These are phyloP conservation scores for Neocatenulostroma microsporum DNA, from an alignment of 2,329 filamentous ascomycete species.

Conservation along the genomic window DNA sequence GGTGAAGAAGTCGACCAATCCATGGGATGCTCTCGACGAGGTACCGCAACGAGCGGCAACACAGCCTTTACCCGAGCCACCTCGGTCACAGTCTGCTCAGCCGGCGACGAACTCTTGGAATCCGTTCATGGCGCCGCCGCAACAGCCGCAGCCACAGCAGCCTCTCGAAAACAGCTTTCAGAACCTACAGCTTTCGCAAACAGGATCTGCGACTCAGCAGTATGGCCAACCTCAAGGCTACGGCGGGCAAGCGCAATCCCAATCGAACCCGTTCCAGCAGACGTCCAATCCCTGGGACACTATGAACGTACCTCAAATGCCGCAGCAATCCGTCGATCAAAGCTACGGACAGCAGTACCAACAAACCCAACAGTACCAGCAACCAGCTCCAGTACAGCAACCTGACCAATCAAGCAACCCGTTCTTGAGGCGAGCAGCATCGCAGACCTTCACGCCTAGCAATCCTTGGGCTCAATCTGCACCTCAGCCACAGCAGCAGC, in stretches of 20 bases:
- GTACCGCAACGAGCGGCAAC: conserved; percentile 22
- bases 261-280: conserved; percentile 18
- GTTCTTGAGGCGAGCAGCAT: conserved; percentile 37
- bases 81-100: conserved; percentile 28
- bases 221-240: conserved; percentile 14
- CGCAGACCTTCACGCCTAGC: conserved; percentile 35
- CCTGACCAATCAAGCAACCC: conserved; percentile 46
- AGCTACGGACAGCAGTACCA: conserved; percentile 17
- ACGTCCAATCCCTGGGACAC: conserved; percentile 26
- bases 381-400: conserved; percentile 21
- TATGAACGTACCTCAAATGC: conserved; percentile 16
- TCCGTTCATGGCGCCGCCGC: conserved; percentile 53
- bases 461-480: conserved; percentile 35
- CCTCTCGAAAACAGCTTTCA: conserved; percentile 50
- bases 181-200: conserved; percentile 56
- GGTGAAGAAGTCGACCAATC: conserved; percentile 28
- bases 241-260: conserved; percentile 16
- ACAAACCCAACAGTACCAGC: conserved; percentile 16
- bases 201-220: conserved; percentile 13
- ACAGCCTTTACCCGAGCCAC: conserved; percentile 20
- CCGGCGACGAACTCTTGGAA: conserved; percentile 51
- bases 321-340: conserved; percentile 7
- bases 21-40: conserved; percentile 39
- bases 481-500: background rate
- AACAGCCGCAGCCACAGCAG: conserved; percentile 22